Conservation (phyloP, 192 early-diverging fungal genomes). For the Tieghemiomyces parasiticus region DNA sequence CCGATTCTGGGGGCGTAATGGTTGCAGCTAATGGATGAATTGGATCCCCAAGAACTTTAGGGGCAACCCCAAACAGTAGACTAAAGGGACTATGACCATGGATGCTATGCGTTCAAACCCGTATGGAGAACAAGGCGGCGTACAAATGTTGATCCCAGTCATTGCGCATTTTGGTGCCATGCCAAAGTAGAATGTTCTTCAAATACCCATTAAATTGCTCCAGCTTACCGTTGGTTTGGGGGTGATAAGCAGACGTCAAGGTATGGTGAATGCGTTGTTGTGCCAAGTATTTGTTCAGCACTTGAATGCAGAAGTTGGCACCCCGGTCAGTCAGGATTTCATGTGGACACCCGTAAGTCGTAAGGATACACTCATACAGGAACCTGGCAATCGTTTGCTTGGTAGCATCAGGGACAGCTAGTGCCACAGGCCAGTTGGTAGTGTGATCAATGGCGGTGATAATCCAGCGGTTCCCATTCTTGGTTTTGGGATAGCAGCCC, state of each 20-base stretch:
- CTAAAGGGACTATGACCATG: not conserved
- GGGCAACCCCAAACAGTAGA: not conserved
- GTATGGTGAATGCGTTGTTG: not conserved
- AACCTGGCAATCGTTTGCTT: conserved; percentile 12
- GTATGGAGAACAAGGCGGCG: not conserved
- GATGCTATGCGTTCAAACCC: not conserved
- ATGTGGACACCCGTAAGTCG: conserved; percentile 5
- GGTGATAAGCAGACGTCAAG: conserved; percentile 13
- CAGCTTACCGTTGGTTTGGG: conserved; percentile 13
- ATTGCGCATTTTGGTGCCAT: not conserved
- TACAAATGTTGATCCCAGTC: conserved; percentile 12
- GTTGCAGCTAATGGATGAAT: not conserved
- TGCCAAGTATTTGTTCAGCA: not conserved
- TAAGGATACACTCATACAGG: conserved; percentile 6
- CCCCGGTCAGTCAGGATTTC: conserved; percentile 12
- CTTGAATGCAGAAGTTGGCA: not conserved
- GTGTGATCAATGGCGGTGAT: conserved; percentile 13
- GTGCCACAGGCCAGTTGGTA: conserved; percentile 11
- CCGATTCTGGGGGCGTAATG: too few species aligned
- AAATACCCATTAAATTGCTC: conserved; percentile 12
- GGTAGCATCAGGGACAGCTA: conserved; percentile 10
- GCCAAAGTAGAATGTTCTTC: not conserved
- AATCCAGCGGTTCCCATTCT: conserved; percentile 11
- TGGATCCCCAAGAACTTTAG: not conserved
- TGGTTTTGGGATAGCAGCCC: conserved; percentile 11